Conservation (phyloP, 2,329 filamentous ascomycete species). For the Venturia effusa region DNA sequence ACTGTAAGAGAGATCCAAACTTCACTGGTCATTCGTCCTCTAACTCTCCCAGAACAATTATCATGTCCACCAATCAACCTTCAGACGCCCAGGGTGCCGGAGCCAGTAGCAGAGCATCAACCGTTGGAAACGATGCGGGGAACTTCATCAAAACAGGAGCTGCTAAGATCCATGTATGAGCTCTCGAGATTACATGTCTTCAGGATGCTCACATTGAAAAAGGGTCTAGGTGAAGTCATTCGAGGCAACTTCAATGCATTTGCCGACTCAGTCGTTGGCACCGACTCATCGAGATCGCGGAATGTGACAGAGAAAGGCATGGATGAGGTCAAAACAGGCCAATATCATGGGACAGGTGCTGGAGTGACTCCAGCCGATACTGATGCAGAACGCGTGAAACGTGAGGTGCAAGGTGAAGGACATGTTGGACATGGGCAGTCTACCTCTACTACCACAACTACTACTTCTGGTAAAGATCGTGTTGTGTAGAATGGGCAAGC, state of each 20-base stretch:
- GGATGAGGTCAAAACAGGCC: constrained; percentile 22
- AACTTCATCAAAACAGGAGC: constrained; percentile 24
- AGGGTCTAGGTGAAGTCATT: constrained; percentile 28
- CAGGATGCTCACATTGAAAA: constrained; percentile 15
- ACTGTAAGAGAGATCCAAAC: neutral
- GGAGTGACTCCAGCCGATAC: constrained; percentile 21
- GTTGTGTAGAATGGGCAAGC: neutral
- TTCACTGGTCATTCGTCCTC: neutral
- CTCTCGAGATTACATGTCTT: neutral
- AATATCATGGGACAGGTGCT: constrained; percentile 22
- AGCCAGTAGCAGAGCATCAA: neutral
- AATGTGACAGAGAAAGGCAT: constrained; percentile 23
- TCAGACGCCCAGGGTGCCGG: neutral
- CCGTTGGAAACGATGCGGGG: constrained; percentile 19
- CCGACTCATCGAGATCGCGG: constrained; percentile 22
- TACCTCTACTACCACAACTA: neutral
- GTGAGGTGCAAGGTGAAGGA: constrained; percentile 15
- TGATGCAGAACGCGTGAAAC: constrained; percentile 19
- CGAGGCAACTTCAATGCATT: constrained; percentile 27
- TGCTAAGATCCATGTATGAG: constrained; percentile 24
- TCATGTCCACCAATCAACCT: neutral
- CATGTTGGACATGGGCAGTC: neutral
- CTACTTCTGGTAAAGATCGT: neutral
- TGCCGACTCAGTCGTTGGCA: constrained; percentile 23
- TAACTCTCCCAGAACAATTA: neutral